Evolutionary conservation across 345 rosid genomes (phyloP).

Genomic region (Geranium brycei): DNA sequence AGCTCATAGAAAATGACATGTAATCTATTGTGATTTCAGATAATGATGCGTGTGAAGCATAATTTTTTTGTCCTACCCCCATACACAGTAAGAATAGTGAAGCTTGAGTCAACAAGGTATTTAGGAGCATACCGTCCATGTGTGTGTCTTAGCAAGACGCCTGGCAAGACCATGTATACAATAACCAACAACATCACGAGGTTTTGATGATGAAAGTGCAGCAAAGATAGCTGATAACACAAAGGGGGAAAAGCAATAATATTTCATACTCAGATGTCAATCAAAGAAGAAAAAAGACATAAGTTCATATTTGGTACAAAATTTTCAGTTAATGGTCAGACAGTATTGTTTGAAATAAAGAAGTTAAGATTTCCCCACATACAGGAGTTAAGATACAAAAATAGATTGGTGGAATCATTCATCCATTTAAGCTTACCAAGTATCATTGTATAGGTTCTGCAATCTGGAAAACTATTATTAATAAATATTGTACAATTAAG

Average conservation of each 20-base stretch:
- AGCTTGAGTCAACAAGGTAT: background rate
- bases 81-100: no score
- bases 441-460: no score
- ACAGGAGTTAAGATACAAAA: no score
- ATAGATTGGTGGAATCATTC: no score
- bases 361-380: no score
- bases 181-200: conserved; percentile 15
- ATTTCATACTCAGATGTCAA: background rate
- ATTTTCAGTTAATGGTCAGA: background rate
- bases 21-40: background rate
- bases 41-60: background rate
- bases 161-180: conserved; percentile 22
- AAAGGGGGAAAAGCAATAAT: background rate
- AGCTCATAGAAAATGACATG: background rate
- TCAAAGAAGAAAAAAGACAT: background rate
- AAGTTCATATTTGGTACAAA: background rate
- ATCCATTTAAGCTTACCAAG: no score
- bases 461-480: no score
- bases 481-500: no score
- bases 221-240: background rate
- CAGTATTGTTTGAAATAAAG: background rate
- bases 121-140: conserved; percentile 22
- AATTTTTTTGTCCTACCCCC: background rate
- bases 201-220: background rate
- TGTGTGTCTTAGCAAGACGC: conserved; percentile 29